phyloP scores from a whole-genome alignment of 1,139 yeast genomes.

The Geotrichum citri-aurantii region DNA sequence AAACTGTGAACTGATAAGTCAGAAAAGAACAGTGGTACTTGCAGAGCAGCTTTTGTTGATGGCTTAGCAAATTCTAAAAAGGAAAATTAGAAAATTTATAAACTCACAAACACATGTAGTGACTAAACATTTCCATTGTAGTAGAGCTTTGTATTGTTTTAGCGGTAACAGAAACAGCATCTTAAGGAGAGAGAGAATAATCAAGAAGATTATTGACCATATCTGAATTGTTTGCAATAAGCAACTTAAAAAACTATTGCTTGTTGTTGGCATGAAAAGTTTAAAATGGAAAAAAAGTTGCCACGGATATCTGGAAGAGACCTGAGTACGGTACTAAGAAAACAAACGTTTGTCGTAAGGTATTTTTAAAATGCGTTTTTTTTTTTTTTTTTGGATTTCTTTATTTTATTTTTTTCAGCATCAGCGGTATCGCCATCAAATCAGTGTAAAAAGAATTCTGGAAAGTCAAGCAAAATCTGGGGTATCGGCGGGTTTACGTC shows the following conservation, averaged over 20 bases:
- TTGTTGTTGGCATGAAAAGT: neutral
- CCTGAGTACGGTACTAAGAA: neutral
- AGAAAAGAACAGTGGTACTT: neutral
- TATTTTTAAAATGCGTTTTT: neutral
- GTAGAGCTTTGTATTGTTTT: too few relatives aligned
- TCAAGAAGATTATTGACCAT: neutral
- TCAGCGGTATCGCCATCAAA: neutral
- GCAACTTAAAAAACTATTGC: neutral
- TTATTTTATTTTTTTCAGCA: neutral
- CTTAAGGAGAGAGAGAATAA: neutral
- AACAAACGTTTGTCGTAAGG: neutral
- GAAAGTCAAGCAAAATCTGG: neutral
- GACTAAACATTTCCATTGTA: too few relatives aligned
- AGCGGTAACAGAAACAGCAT: neutral
- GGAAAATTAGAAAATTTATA: neutral
- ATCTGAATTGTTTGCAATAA: neutral
- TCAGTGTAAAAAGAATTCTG: neutral
- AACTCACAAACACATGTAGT: too few relatives aligned
- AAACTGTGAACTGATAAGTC: neutral
- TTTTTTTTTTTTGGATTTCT: neutral
- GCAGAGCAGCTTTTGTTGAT: neutral
- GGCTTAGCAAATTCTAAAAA: neutral
- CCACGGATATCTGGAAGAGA: neutral
- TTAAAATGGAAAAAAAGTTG: neutral
- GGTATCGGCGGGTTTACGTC: neutral